Base-by-base conservation (phyloP, 106 monocot species). In the Amphibolis antarctica region DNA sequence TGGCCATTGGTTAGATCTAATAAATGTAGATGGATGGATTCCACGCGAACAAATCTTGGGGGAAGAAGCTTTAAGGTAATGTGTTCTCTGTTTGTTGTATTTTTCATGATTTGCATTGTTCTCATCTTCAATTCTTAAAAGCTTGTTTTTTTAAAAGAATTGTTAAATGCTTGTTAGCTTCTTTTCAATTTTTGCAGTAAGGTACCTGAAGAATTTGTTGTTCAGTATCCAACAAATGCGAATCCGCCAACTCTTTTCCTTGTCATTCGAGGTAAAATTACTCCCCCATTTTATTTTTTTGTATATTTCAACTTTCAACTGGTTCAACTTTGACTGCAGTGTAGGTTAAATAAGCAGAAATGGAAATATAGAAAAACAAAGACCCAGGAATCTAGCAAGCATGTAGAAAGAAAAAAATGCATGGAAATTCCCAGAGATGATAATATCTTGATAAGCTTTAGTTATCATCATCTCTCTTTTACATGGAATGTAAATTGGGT, bases 11-110 rank as follows among this genome's bases (percentile, higher is more conserved):
- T 75, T 98, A 57, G 96, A 98, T 82, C 72, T 98, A 10, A 64
- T 98, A 30, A 98, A 98, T 65, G 27, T 82, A 17, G 90, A 98
- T 82, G 96, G 96, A 62, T 98, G 96, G 96, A 98, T 98, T 77
- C 96, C 96, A 65, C 96, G 90, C 42, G 96, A 98, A 53, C 90
- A 91, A 69, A 98, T 98, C 30, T 55, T 98, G 55, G 96, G 96
- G 31, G 84, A 82, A 62, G 96, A 98, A 83, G 86, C 96, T 80
- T 63, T 98, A 67, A 90, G 96, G 96, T 94, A 53, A 36, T 54
- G 30, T 66, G 9, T 24, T 71, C 15, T 52, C 9, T 27, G 9
- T 53, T 53, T 13, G 59, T 23, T 18, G 46, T 56, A 49, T 58
- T n/a, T n/a, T 36, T 57, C 15, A 9, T 57, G 56, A 2, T 56